Evolutionary conservation across 352 stramenopile species (phyloP), one percentile per base, ranked within the genome.

Genomic region (Phytophthora pistaciae): DNA sequence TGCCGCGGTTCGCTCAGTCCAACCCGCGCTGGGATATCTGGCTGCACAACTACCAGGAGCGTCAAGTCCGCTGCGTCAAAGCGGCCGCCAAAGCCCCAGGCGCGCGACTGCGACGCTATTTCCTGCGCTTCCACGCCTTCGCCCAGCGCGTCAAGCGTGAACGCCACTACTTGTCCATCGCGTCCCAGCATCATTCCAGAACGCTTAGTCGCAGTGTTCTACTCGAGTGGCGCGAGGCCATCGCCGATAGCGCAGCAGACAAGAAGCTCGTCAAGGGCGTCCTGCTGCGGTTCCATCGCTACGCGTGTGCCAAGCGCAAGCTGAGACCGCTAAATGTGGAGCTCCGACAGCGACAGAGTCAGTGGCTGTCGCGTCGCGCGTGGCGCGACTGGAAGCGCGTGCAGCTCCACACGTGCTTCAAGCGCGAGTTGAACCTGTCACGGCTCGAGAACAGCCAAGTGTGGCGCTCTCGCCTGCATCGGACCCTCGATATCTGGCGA

Each of bases 11-110:
- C 52, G 5, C 72, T 9, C 70, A 74, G 21, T 48, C 84, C 1
- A 77, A 91, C 38, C 76, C 84, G 14, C 77, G 88, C 5, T 95
- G 88, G 88, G 88, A 91, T 54, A 72, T 91, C 5, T 94, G 86
- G 84, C 59, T 91, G 21, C 78, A 90, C 70, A 91, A 91, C 53
- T 91, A 94, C 70, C 86, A 92, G 36, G 86, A 92, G 49, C 84
- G 87, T 1, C 83, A 94, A 61, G 76, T 95, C n/a, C 86, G 88
- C 14, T 79, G 80, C 38, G 76, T 95, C 16, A 93, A 91, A 56
- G 86, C 85, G 3, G 71, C 74, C 2, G 79, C 86, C 0, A 82
- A 83, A 60, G 82, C 83, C 3, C 86, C 86, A 14, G 59, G 79
- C 14, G 78, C 83, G 10, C 68, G 78, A 40, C 81, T 93, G 59